Base-by-base conservation (phyloP, 225 moss, liverwort and hornwort genomes). In the Thuidium tamariscinum region DNA sequence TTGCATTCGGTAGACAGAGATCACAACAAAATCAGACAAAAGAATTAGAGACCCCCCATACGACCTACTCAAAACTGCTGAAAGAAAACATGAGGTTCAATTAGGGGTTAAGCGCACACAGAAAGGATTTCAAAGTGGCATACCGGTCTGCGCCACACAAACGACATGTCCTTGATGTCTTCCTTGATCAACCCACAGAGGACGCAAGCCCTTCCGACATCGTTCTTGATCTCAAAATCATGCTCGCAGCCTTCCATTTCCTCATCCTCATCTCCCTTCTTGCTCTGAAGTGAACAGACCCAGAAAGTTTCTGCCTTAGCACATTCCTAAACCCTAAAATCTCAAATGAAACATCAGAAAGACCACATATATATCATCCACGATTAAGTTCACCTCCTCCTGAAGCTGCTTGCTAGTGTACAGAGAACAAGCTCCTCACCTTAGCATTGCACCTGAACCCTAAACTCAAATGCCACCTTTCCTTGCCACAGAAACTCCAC, bases 151-250 rank as follows among this genome's bases (percentile, higher is more conserved):
- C 80, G 83, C 83, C 85, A 94, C 56, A 30, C 13, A 49, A 90
- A 89, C 25, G 65, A 74, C 92, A 94, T 88, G 84, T 94, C 92
- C 85, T 91, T 92, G 83, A 92, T 91, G 64, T 89, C 90, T 82
- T 90, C 91, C 79, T 88, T 92, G 32, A 94, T 92, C 70, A 91
- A 83, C 61, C 93, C 93, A 86, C 93, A 94, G 20, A 78, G 74
- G 37, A 68, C 79, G 87, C 93, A 94, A 68, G 89, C 91, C 68
- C 67, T 89, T 51, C 93, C 93, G 68, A 91, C 88, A 68, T 94
- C 92, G 34, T 88, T 88, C 75, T 68, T 88, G 44, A 92, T 79
- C 87, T 89, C 92, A 27, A 51, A 88, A 16, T 20, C 65, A 74
- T 94, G 93, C 22, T 7, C 84, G 79, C 93, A 94, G 30, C 34